These are phyloP conservation scores for Boletales sp. DNA, from an alignment of 768 basidiomycete species.

Conservation along the genomic window DNA sequence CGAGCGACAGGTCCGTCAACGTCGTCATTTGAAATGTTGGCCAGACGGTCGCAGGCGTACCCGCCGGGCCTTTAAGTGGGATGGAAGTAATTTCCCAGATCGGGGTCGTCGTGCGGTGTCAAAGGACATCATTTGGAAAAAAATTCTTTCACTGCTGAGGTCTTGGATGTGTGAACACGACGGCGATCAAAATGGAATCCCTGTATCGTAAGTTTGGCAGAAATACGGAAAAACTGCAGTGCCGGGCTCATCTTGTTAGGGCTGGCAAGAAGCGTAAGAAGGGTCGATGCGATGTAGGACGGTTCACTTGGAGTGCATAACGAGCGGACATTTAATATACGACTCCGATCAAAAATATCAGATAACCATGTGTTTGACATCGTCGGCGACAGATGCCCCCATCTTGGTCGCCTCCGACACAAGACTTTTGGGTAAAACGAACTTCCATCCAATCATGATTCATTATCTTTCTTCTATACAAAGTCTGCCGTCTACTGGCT, in stretches of 20 bases:
- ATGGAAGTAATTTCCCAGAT: constrained; percentile 7
- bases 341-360: no score
- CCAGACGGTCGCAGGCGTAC: no score
- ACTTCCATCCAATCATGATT: no score
- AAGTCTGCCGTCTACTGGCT: no score
- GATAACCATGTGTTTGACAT: no score
- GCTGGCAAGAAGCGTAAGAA: background rate
- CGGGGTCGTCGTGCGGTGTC: constrained; percentile 10
- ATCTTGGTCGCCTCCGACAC: no score
- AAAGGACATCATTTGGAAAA: constrained; percentile 12
- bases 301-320: no score
- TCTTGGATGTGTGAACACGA: background rate
- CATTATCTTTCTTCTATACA: no score
- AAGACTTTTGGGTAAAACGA: no score
- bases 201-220: background rate
- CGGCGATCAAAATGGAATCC: constrained; percentile 3
- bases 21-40: background rate
- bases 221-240: background rate
- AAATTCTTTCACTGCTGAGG: constrained; percentile 26
- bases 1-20: constrained; percentile 48
- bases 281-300: background rate
- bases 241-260: no score
- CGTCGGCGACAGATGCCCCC: no score
- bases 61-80: background rate
- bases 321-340: no score